Evolutionary conservation across 75 land plant genomes (phyloP).

Genomic region (Cryptomeria japonica): DNA sequence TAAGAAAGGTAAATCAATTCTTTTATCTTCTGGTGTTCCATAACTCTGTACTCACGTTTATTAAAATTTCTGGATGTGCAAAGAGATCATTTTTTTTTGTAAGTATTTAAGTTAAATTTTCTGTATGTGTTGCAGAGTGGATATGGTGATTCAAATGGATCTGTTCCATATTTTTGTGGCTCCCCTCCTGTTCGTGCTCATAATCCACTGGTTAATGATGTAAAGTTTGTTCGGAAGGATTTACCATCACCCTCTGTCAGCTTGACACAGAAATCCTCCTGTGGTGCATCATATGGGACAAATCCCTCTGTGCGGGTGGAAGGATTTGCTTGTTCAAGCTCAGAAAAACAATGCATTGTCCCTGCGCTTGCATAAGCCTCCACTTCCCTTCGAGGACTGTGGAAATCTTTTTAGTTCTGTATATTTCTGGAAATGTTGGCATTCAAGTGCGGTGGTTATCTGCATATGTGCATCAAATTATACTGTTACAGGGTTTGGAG

Average conservation of each 20-base stretch:
- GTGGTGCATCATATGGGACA: conserved; percentile 18
- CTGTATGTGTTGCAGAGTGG: neutral
- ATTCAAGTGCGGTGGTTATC: neutral
- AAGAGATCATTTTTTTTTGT: neutral
- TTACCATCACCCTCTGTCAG: neutral
- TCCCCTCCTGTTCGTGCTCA: conserved; percentile 11
- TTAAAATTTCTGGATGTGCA: neutral
- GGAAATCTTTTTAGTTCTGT: neutral
- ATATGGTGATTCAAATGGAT: neutral
- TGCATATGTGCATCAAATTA: neutral
- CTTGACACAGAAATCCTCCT: neutral
- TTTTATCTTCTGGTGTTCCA: neutral
- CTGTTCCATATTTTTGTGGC: conserved; percentile 1
- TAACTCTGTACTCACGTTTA: no score
- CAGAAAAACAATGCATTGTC: neutral
- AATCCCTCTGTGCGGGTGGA: conserved; percentile 13
- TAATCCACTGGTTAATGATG: conserved; percentile 20
- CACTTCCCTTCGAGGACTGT: neutral
- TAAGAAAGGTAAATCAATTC: conserved; percentile 4
- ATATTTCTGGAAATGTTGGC: neutral
- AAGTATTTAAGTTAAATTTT: neutral
- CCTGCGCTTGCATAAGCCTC: conserved; percentile 4
- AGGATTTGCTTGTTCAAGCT: neutral
- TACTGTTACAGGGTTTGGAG: neutral
- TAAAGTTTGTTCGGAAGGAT: conserved; percentile 3